Evolutionary conservation across 179 eudicot genomes (phyloP), one percentile per base, ranked within the genome.

Genomic region (Beta lomatogona): DNA sequence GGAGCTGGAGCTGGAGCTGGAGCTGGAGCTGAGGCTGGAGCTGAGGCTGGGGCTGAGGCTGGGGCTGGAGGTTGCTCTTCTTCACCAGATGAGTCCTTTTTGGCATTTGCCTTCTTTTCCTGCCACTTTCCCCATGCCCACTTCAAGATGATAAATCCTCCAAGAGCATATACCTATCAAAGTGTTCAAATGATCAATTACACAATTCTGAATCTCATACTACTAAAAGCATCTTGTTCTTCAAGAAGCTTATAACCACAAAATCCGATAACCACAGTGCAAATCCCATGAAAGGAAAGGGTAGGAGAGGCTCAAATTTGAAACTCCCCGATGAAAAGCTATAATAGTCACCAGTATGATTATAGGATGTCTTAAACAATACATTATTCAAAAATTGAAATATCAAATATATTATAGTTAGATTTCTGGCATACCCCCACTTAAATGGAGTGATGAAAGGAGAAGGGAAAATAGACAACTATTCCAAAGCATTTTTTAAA

Each of bases 81-180:
- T 46, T 80, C 87, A 46, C 71, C 64, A 13, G 88, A 71, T 10
- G 81, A 50, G 45, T 73, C 75, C 65, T 82, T 82, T 44, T 82
- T 44, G 64, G 5, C 50, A 41, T 65, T 82, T 6, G 60, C 87
- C 84, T 85, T 81, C 78, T 79, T 78, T 76, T 87, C 89, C 72
- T 87, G 87, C 89, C 89, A 87, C 75, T 87, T 87, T 50, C 86
- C 86, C 89, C 89, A 87, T 8, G 71, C 87, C 89, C 89, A 87
- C 58, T 77, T 85, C 80, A 80, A 10, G 28, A 87, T 14, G 22
- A 87, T 77, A 86, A 85, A 87, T 64, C 89, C 89, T 31, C 91
- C 91, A 75, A 83, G 85, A 46, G 84, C 86, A 79, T 88, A 86
- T 65, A 89, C 81, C 89, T 87, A 83, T 48, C 79, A 41, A 77